Percentiles rank a stretch among this genome's conserved stretches.
Conservation (phyloP, 108 stramenopile genomes). For the Cyclotella baltica region DNA sequence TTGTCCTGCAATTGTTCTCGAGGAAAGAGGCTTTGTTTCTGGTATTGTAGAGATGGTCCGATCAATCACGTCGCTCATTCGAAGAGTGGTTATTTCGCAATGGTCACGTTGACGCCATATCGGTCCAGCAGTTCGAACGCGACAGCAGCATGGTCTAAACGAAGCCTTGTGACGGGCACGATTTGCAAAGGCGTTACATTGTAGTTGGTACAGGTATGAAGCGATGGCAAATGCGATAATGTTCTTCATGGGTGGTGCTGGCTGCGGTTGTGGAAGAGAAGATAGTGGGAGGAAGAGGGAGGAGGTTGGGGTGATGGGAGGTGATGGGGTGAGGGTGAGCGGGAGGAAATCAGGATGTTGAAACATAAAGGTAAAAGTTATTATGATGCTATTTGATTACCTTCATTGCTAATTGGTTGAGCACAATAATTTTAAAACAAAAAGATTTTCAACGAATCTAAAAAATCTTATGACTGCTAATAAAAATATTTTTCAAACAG, state of each 20-base stretch:
- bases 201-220: neutral
- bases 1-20: conserved; percentile 73
- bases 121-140: no score
- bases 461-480: no score
- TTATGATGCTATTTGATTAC: no score
- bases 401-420: no score
- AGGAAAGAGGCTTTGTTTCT: conserved; percentile 55
- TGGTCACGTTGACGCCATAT: neutral
- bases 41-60: conserved; percentile 46
- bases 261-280: neutral
- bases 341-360: no score
- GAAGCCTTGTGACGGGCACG: neutral
- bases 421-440: neutral
- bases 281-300: neutral
- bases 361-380: no score
- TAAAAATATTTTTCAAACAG: no score
- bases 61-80: conserved; percentile 18
- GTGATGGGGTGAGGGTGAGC: neutral
- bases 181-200: neutral
- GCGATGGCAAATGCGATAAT: neutral
- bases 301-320: neutral
- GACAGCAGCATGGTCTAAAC: no score
- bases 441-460: neutral
- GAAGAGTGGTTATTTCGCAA: neutral
- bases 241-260: neutral